Percentiles rank a stretch among this genome's conserved stretches.
Evolutionary conservation across 2,329 filamentous ascomycete genomes (phyloP).

Genomic region (Colletotrichum sp.): DNA sequence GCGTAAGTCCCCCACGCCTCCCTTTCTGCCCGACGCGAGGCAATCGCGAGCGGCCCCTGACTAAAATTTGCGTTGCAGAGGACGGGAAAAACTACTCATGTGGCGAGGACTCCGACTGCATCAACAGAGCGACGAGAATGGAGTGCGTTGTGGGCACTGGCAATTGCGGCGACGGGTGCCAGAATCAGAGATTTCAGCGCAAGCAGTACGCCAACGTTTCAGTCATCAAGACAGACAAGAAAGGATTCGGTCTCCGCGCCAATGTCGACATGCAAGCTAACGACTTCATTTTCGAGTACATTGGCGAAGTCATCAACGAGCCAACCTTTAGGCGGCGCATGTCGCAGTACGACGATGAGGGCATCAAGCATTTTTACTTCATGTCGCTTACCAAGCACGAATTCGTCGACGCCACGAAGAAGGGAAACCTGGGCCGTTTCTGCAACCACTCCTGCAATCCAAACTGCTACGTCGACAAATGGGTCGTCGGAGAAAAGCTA

Average conservation of each 20-base stretch:
- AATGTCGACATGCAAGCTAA: conserved; percentile 78
- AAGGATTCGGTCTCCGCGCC: conserved; percentile 89
- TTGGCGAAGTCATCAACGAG: conserved; percentile 97
- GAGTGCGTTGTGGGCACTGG: conserved; percentile 83
- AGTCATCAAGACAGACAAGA: conserved; percentile 98
- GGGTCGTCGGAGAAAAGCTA: conserved; percentile 96
- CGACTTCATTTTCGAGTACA: conserved; percentile 97
- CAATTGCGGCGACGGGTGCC: conserved; percentile 85
- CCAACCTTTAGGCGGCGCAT: conserved; percentile 87
- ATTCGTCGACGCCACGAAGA: conserved; percentile 97
- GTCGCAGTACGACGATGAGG: conserved; percentile 91
- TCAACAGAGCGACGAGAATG: conserved; percentile 98
- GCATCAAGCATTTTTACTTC: conserved; percentile 99
- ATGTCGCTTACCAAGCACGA: conserved; percentile 98
- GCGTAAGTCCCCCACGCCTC: conserved; percentile 67
- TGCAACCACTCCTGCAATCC: conserved; percentile 99
- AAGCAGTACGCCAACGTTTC: conserved; percentile 90
- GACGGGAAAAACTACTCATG: conserved; percentile 81
- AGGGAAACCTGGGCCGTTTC: conserved; percentile 93
- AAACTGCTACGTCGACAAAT: conserved; percentile 99
- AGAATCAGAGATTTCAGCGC: conserved; percentile 93
- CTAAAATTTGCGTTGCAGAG: conserved; percentile 41
- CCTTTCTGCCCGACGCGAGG: conserved; percentile 16
- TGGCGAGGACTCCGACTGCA: conserved; percentile 96
- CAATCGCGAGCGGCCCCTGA: conserved; percentile 17